phyloP scores from a whole-genome alignment of 78 protist species.

The Mantamonas sphyraenae region DNA sequence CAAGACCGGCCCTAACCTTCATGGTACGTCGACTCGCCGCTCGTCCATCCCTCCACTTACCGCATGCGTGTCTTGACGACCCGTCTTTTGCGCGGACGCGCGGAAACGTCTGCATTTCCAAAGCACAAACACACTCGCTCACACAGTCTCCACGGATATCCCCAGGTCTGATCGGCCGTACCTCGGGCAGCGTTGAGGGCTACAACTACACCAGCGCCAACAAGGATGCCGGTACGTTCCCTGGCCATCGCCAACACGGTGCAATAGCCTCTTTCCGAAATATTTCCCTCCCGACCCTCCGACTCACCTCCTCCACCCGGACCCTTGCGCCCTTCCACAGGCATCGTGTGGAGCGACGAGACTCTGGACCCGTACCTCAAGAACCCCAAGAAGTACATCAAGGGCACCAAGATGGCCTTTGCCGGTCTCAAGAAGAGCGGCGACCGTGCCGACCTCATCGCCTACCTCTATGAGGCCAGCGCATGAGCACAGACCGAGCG shows the following conservation, averaged over 20 bases:
- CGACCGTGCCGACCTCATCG: slow-evolving; percentile 54
- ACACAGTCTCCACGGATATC: background rate
- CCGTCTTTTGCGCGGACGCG: too few species aligned
- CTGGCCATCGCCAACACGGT: background rate
- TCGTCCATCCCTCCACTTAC: too few species aligned
- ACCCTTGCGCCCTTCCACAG: slow-evolving; percentile 6
- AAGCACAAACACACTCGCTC: background rate
- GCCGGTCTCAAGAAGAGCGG: slow-evolving; percentile 67
- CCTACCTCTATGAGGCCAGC: slow-evolving; percentile 35
- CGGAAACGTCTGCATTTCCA: too few species aligned
- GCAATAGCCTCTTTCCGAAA: background rate
- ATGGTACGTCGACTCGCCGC: too few species aligned
- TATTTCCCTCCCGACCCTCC: too few species aligned
- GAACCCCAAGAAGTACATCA: slow-evolving; percentile 87
- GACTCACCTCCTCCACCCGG: too few species aligned
- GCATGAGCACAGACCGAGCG: too few species aligned
- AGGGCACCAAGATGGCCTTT: slow-evolving; percentile 85
- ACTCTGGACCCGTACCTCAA: slow-evolving; percentile 65
- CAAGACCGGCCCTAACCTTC: slow-evolving; percentile 79
- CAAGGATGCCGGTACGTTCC: slow-evolving; percentile 51
- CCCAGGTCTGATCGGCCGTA: slow-evolving; percentile 67
- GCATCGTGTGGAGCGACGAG: slow-evolving; percentile 73
- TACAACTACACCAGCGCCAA: slow-evolving; percentile 78
- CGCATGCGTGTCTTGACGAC: too few species aligned
- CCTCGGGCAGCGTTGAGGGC: slow-evolving; percentile 63